Conservation (phyloP, 768 basidiomycete species). For the Mycena leptocephala region DNA sequence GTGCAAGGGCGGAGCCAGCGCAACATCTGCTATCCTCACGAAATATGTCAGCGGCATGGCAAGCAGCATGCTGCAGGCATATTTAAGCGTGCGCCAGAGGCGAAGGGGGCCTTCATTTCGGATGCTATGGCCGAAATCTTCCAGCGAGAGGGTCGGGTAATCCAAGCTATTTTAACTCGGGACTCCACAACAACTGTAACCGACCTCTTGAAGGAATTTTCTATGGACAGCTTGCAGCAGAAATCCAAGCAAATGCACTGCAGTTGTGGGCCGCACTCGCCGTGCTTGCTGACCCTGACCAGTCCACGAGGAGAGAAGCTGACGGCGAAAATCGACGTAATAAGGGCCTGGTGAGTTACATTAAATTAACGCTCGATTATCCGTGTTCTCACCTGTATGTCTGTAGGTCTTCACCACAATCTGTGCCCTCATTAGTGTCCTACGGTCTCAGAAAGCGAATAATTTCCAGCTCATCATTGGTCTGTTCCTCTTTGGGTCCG, state of each 20-base stretch:
- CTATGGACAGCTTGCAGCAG: conserved; percentile 1
- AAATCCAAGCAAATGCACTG: conserved; percentile 12
- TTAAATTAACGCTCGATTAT: no score
- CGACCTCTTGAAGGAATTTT: conserved; percentile 15
- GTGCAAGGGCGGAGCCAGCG: conserved; percentile 3
- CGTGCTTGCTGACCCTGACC: neutral
- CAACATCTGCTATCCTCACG: neutral
- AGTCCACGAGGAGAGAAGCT: neutral
- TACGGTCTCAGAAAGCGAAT: conserved; percentile 32
- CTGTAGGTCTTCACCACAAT: conserved; percentile 33
- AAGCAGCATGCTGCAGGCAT: conserved; percentile 3
- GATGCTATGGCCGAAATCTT: neutral
- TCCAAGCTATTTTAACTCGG: conserved; percentile 19
- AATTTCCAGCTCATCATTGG: conserved; percentile 34
- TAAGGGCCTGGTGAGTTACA: conserved; percentile 4
- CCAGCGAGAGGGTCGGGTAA: conserved; percentile 13
- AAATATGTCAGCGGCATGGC: conserved; percentile 3
- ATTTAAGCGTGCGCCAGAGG: conserved; percentile 3
- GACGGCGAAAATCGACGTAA: neutral
- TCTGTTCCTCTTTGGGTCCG: conserved; percentile 32
- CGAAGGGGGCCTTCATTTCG: neutral
- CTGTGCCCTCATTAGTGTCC: conserved; percentile 27
- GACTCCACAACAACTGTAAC: neutral
- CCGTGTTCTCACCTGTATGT: neutral
- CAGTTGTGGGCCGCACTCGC: conserved; percentile 3